Base-by-base conservation (phyloP, 306 rosid species). In the Sesbania bispinosa region DNA sequence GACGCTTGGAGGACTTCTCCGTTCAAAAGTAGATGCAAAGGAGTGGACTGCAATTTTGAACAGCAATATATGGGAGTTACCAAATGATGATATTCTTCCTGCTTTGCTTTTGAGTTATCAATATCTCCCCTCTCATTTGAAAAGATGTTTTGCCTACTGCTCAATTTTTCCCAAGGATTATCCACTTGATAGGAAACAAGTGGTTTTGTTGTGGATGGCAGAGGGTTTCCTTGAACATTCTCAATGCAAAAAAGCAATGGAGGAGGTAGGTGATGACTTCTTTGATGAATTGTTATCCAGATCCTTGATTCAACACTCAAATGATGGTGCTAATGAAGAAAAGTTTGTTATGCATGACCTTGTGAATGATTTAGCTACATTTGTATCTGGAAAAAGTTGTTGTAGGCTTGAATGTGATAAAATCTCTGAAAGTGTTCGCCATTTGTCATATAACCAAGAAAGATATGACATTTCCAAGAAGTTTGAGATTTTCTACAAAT, bases 1-100 rank as follows among this genome's bases (percentile, higher is more conserved):
- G 69, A 59, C 69, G 38, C 30, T 83, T 2, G 86, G 80, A 66
- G 61, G 75, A n/a, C 47, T 83, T 7, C 23, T 83, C 51, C 69
- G 63, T 32, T 67, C 77, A 7, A 76, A 72, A 38, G 18, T 10
- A 6, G 68, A 71, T 35, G 71, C 46, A 41, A 55, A 76, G 10
- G 79, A 79, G 35, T 76, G 84, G 87, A 70, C 41, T 19, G 74
- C 62, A 21, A 35, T 83, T 15, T 4, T 71, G 51, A 36, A 52
- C 4, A 68, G 33, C 47, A 8, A 71, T 55, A 75, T 79, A 16
- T 79, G 83, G 81, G 83, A 79, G 33, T 65, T 62, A 54, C 77
- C 57, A 75, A 71, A 45, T 58, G 65, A 80, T 32, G 69, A 58
- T 54, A 70, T 78, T n/a, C 70, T 78, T 0, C 45, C 27, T 10